Percentiles rank a stretch among this genome's conserved stretches.
Evolutionary conservation across 2,329 filamentous ascomycete species (phyloP).

Genomic region (Salinomyces thailandicus): DNA sequence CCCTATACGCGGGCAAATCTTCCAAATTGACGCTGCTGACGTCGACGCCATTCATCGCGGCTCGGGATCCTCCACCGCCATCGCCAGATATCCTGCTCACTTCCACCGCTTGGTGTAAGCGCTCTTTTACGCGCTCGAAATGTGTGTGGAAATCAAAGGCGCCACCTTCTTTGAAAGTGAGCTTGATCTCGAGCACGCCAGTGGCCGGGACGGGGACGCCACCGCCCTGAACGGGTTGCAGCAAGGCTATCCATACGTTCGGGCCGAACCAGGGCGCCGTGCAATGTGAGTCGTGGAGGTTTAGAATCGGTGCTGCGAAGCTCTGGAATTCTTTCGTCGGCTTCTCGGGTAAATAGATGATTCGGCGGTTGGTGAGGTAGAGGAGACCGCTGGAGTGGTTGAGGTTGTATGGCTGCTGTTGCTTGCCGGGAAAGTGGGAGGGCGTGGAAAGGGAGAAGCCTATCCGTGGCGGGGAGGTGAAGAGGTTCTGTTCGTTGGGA

Average conservation of each 20-base stretch:
- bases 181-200: constrained; percentile 64
- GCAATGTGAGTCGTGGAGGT: constrained; percentile 76
- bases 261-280: constrained; percentile 85
- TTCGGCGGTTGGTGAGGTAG: constrained; percentile 40
- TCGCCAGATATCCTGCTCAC: constrained; percentile 42
- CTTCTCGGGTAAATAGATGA: constrained; percentile 74
- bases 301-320: constrained; percentile 79
- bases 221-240: constrained; percentile 72
- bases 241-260: constrained; percentile 75
- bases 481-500: constrained; percentile 70
- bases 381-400: constrained; percentile 15
- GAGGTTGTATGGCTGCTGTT: constrained; percentile 30
- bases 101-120: constrained; percentile 69
- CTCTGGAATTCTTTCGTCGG: constrained; percentile 63
- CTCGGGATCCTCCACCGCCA: constrained; percentile 14
- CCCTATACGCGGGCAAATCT: constrained; percentile 79
- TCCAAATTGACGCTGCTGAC: constrained; percentile 64
- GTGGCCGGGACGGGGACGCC: constrained; percentile 64
- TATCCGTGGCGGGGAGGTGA: constrained; percentile 70
- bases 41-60: constrained; percentile 41
- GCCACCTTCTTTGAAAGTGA: constrained; percentile 92
- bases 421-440: constrained; percentile 54
- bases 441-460: constrained; percentile 51
- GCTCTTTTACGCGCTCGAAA: constrained; percentile 76
- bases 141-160: constrained; percentile 79